Conservation (phyloP, 805 yeast species). For the Clavispora phyllophila region DNA sequence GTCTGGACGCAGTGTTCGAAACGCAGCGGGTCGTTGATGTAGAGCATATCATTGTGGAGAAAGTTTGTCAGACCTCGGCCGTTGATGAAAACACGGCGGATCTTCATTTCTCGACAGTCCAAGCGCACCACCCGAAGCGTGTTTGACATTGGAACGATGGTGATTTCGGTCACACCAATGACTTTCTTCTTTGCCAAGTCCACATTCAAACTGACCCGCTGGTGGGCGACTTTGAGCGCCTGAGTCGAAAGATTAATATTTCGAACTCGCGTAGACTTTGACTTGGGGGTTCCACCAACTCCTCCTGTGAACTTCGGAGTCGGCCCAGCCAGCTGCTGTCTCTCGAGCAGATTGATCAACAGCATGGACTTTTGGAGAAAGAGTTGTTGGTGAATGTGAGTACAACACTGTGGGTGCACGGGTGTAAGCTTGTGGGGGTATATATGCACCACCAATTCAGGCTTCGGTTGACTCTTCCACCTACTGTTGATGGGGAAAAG, state of each 20-base stretch:
- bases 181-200: slow-evolving; percentile 60
- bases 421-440: background rate
- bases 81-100: slow-evolving; percentile 60
- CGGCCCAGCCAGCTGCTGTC: slow-evolving; percentile 13
- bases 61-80: slow-evolving; percentile 50
- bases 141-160: slow-evolving; percentile 66
- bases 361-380: slow-evolving; percentile 4
- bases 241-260: slow-evolving; percentile 29
- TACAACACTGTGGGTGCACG: background rate
- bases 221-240: slow-evolving; percentile 74
- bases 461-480: no score
- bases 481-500: no score
- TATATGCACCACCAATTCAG: background rate
- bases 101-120: slow-evolving; percentile 74
- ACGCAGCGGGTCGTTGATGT: slow-evolving; percentile 29
- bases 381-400: background rate
- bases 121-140: slow-evolving; percentile 55
- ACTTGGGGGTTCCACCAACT: slow-evolving; percentile 10
- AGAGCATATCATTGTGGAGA: slow-evolving; percentile 49
- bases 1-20: slow-evolving; percentile 24
- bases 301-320: slow-evolving; percentile 12
- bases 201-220: slow-evolving; percentile 73
- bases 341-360: slow-evolving; percentile 5
- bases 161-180: slow-evolving; percentile 75
- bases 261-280: slow-evolving; percentile 6